Evolutionary conservation across 2,329 filamentous ascomycete species (phyloP), one percentile per base, ranked within the genome.

Genomic region (Pseudophaeomoniella oleicola): DNA sequence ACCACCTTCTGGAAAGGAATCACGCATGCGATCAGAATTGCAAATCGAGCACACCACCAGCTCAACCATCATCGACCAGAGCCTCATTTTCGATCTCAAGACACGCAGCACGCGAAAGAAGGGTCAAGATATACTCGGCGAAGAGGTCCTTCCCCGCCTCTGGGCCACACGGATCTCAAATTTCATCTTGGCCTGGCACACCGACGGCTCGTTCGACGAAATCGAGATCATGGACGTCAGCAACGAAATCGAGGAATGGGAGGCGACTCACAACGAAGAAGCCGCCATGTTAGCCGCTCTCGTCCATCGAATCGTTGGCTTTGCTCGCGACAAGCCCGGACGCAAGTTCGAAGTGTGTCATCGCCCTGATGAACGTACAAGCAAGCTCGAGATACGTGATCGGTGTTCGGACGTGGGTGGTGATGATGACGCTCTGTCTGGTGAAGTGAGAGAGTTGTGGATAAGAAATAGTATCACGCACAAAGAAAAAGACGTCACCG

Each of bases 111-210:
- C 46, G 30, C 49, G 45, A 9, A 53, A 54, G 22, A 42, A 51
- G 2, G 50, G 57, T 6, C 30, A 50, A 1, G 53, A 63, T 6
- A 46, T 52, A 4, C 45, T 70, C 38, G 39, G 38, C 3, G 58
- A 64, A 11, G 52, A 66, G 35, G n/a, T n/a, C n/a, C 44, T 65
- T 13, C 60, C 59, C 3, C 53, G 59, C 4, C 53, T 72, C 4
- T 74, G 67, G 68, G 30, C 67, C 11, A 52, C 58, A 15, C 70
- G 72, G 42, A 63, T 65, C 16, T 59, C 63, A 0, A 68, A 64
- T 37, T 66, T 72, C 39, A 51, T 72, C 19, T 43, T 71, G 14
- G 69, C 66, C 0, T 67, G 63, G 39, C 69, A 74, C 44, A 42
- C 59, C 5, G 46, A 38, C 4, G 57, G 58, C 4, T 19, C 55